Percentiles rank a stretch among this genome's conserved stretches.
Evolutionary conservation across 2,329 filamentous ascomycete genomes (phyloP).

Genomic region (Neonectria punicea): DNA sequence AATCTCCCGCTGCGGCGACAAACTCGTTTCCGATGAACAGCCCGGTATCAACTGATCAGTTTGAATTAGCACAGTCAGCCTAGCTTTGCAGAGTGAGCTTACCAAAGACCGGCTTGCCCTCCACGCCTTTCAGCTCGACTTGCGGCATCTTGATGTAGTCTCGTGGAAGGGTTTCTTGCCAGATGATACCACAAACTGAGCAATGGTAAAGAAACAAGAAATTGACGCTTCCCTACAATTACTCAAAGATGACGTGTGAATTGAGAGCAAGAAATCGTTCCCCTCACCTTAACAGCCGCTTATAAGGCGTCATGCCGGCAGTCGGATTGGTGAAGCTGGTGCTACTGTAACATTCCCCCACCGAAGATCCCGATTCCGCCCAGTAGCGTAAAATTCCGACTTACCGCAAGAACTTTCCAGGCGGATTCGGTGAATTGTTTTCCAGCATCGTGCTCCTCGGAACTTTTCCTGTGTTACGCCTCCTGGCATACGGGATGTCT

Average conservation of each 20-base stretch:
- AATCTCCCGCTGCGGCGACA: background rate
- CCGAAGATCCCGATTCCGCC: background rate
- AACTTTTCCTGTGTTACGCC: background rate
- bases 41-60: background rate
- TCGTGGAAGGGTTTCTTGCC: background rate
- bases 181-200: background rate
- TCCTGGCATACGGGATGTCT: background rate
- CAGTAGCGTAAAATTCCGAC: background rate
- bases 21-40: slow-evolving; percentile 20
- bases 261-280: background rate
- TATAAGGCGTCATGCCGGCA: background rate
- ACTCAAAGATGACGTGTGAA: no score
- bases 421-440: background rate
- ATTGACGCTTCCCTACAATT: no score
- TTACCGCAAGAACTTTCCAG: background rate
- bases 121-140: background rate
- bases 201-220: no score
- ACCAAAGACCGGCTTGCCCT: background rate
- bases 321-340: background rate
- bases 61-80: background rate
- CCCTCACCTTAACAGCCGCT: background rate
- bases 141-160: background rate
- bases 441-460: background rate
- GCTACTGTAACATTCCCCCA: background rate
- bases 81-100: background rate